These are phyloP conservation scores for Verticillium nonalfalfae DNA, from an alignment of 2,329 filamentous ascomycete species.

Conservation along the genomic window DNA sequence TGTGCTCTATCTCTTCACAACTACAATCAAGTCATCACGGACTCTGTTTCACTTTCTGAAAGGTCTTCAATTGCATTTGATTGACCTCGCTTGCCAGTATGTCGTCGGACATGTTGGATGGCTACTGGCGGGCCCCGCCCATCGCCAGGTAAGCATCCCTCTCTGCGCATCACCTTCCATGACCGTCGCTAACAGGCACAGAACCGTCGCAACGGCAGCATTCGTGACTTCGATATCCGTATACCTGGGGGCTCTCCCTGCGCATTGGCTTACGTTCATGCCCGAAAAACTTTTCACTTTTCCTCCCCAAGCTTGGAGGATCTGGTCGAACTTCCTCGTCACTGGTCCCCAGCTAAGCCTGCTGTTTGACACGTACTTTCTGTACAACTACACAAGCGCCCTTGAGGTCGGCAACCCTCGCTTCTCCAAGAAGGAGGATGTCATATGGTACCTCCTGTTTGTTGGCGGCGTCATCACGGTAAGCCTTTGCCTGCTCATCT, in stretches of 20 bases:
- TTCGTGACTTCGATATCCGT: conserved; percentile 55
- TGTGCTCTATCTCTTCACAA: neutral
- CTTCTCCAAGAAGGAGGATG: conserved; percentile 69
- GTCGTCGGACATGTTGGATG: conserved; percentile 16
- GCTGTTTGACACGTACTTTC: conserved; percentile 66
- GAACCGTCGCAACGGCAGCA: conserved; percentile 59
- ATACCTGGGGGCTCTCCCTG: conserved; percentile 46
- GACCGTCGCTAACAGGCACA: conserved; percentile 24
- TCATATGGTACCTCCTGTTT: conserved; percentile 75
- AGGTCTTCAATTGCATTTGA: conserved; percentile 1
- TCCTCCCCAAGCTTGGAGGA: conserved; percentile 36
- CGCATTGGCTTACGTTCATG: conserved; percentile 46
- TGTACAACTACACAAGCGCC: conserved; percentile 71
- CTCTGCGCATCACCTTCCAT: neutral
- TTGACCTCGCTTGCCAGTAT: conserved; percentile 5
- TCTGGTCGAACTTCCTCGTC: conserved; percentile 34
- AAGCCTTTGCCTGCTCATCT: conserved; percentile 38
- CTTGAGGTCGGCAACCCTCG: conserved; percentile 67
- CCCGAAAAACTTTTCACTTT: conserved; percentile 44
- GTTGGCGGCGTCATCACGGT: conserved; percentile 68
- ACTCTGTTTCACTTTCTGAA: neutral
- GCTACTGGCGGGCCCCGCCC: conserved; percentile 32
- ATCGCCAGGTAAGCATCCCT: conserved; percentile 30
- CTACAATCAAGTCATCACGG: neutral
- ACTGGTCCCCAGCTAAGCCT: conserved; percentile 36